Conservation (phyloP, 306 rosid species). For the Benincasa hispida region DNA sequence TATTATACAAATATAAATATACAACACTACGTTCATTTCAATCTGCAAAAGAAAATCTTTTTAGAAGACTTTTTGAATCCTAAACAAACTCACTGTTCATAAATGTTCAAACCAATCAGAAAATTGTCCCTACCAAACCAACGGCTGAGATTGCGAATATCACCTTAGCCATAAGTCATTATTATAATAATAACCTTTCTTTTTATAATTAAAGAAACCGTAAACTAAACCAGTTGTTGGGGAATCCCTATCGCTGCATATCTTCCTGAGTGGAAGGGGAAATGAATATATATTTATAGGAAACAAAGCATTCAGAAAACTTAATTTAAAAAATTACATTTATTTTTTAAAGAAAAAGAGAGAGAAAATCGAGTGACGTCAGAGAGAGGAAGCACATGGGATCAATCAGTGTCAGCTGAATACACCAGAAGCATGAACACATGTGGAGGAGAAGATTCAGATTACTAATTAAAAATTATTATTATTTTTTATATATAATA, state of each 20-base stretch:
- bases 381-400: conserved; percentile 56
- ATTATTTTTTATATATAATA: not conserved
- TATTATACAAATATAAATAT: not conserved
- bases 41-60: not conserved
- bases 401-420: conserved; percentile 28
- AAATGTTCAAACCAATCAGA: not conserved
- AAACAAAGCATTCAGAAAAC: conserved; percentile 1
- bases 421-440: conserved; percentile 32
- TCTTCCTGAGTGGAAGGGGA: conserved; percentile 20
- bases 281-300: conserved; percentile 1
- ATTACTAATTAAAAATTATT: conserved; percentile 3
- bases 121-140: conserved; percentile 5
- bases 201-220: not conserved
- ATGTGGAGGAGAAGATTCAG: conserved; percentile 51
- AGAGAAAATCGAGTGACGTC: conserved; percentile 20
- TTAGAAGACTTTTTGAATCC: not conserved
- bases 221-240: conserved; percentile 38
- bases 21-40: not conserved
- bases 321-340: too few species aligned
- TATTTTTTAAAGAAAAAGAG: not conserved
- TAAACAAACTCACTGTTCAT: conserved; percentile 2
- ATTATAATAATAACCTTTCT: not conserved
- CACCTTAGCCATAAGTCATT: conserved; percentile 25
- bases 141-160: not conserved
- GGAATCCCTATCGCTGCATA: conserved; percentile 51